phyloP scores from a whole-genome alignment of 2,329 filamentous ascomycete genomes.

The Exophiala bonariae region DNA sequence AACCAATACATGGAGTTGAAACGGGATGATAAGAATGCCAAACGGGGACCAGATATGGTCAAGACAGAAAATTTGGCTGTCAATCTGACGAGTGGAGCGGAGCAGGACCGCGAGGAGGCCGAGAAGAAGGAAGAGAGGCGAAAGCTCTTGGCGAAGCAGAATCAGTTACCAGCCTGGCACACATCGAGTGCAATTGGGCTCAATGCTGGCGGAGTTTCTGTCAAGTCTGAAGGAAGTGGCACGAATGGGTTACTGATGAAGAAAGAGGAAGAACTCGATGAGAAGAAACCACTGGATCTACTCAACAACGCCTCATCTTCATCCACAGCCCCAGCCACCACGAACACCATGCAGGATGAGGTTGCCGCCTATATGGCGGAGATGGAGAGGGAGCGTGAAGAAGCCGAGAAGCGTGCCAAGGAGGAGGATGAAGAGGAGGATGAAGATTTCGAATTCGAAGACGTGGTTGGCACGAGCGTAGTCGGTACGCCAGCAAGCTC shows the following conservation, averaged over 20 bases:
- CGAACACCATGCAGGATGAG: conserved; percentile 15
- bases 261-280: conserved; percentile 24
- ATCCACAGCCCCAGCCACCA: background rate
- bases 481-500: conserved; percentile 21
- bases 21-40: conserved; percentile 32
- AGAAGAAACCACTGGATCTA: conserved; percentile 15
- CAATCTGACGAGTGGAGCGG: conserved; percentile 48
- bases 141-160: conserved; percentile 52
- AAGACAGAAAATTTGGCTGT: conserved; percentile 48
- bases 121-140: conserved; percentile 48
- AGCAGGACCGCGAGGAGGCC: conserved; percentile 43
- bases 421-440: conserved; percentile 25
- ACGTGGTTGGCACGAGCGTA: conserved; percentile 18
- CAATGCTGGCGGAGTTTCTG: conserved; percentile 4
- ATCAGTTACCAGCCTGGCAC: conserved; percentile 54
- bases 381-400: conserved; percentile 23
- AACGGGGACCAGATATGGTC: conserved; percentile 43
- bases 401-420: conserved; percentile 19
- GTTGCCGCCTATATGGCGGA: conserved; percentile 22
- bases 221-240: conserved; percentile 13
- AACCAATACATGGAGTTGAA: conserved; percentile 43
- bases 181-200: conserved; percentile 33
- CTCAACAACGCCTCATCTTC: background rate
- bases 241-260: conserved; percentile 5
- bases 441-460: conserved; percentile 29